Evolutionary conservation across 1,284 basidiomycete species (phyloP), one percentile per base, ranked within the genome.

Genomic region (Cryptococcus hybrid): DNA sequence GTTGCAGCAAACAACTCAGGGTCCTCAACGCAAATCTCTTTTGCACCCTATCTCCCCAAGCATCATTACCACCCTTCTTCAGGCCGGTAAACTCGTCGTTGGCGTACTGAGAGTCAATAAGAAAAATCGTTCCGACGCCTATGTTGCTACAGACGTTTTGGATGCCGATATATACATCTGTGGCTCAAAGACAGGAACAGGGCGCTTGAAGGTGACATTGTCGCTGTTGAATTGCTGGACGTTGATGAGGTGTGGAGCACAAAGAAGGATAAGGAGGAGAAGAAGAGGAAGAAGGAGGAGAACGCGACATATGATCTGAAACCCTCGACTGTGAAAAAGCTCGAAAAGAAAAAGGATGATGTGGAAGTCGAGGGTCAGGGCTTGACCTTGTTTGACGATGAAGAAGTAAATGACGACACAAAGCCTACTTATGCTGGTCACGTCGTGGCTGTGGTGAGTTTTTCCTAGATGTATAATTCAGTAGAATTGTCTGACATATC

Each of bases 211-310:
- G 96, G 96, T 43, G 96, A 99, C 75, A 93, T 99, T 58, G 96
- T 99, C 58, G 96, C 96, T 34, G 92, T 99, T 42, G 96, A 99
- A 78, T 85, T 99, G 47, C 84, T 99, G 59, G 95, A 99, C 66
- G 95, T 95, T 30, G 92, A 96, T 70, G 93, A 96, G 79, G 95
- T 99, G 6, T 98, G 96, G 96, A 88, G 88, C 18, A 96, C 94
- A 12, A 99, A 99, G 83, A 98, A 98, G 81, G 96, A 99, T 81
- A 99, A 99, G 81, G 95, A 99, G 77, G 96, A 99, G 82, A 99
- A 99, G 86, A 97, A 97, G 83, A 85, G 92, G 72, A 96, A 96
- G 80, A 99, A 99, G 84, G 95, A 99, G 80, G 96, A 99, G 80
- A 94, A 94, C 72, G 87, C 91, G 15, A 89, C 90, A 0, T 96